Evolutionary conservation across 306 rosid genomes (phyloP).

Genomic region (Heteromeles arbutifolia): DNA sequence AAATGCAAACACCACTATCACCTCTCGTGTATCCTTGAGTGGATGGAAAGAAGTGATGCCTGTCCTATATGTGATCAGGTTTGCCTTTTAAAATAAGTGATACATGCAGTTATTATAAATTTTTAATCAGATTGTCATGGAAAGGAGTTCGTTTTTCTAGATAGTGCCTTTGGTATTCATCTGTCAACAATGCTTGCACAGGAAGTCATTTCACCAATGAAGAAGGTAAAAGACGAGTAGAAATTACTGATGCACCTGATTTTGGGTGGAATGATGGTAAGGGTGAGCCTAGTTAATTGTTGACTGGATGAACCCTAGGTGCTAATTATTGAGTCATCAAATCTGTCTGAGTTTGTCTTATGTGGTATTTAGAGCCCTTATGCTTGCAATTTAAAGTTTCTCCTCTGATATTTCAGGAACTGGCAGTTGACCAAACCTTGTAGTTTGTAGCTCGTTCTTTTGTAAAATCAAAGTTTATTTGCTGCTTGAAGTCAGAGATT

Average conservation of each 20-base stretch:
- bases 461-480: conserved; percentile 11
- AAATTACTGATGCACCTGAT: background rate
- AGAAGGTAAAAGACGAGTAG: background rate
- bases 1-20: conserved; percentile 73
- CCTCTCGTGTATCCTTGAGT: conserved; percentile 71
- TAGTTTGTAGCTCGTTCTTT: conserved; percentile 19
- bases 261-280: background rate
- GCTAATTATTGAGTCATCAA: background rate
- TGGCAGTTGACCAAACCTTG: conserved; percentile 18
- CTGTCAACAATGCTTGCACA: background rate
- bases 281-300: background rate
- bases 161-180: background rate
- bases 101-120: background rate
- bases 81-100: conserved; percentile 12
- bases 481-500: conserved; percentile 27
- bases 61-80: conserved; percentile 82
- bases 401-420: conserved; percentile 27
- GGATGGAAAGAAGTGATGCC: conserved; percentile 70
- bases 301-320: conserved; percentile 1
- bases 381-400: background rate
- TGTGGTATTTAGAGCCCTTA: background rate
- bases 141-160: background rate
- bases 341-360: background rate
- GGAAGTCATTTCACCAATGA: background rate
- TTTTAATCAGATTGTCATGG: background rate